Evolutionary conservation across 2,329 filamentous ascomycete species (phyloP).

Genomic region (Fusarium hostae): DNA sequence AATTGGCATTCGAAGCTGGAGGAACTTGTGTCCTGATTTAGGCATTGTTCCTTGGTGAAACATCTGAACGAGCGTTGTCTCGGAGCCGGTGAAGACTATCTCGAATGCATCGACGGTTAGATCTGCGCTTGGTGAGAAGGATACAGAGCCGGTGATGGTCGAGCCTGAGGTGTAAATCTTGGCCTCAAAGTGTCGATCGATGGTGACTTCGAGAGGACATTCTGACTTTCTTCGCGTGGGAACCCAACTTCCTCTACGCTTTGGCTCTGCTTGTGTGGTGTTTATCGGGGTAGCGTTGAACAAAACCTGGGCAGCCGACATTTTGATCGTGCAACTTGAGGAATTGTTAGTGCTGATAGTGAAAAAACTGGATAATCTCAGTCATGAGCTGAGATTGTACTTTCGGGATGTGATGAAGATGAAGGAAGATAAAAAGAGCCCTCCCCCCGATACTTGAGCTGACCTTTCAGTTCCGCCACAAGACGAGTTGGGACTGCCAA

Average conservation of each 20-base stretch:
- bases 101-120: conserved; percentile 24
- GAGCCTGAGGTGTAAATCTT: conserved; percentile 37
- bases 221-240: conserved; percentile 9
- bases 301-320: conserved; percentile 12
- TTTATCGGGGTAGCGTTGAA: conserved; percentile 2
- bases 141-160: conserved; percentile 19
- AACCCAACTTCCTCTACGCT: conserved; percentile 28
- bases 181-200: conserved; percentile 35
- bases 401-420: not conserved
- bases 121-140: conserved; percentile 10
- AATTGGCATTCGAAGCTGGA: conserved; percentile 32
- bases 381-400: not conserved
- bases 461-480: conserved; percentile 30
- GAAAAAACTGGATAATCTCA: not conserved
- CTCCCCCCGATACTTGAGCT: conserved; percentile 18
- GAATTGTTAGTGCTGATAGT: not conserved
- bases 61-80: conserved; percentile 14
- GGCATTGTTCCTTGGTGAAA: conserved; percentile 24
- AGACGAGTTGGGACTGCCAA: not conserved
- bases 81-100: conserved; percentile 17
- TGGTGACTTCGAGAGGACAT: conserved; percentile 22
- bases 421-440: not conserved
- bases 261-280: conserved; percentile 1
- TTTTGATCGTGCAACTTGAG: not conserved
- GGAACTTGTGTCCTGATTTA: conserved; percentile 26